These are phyloP conservation scores for Trichoderma virens DNA, from an alignment of 495 filamentous ascomycete species.

Conservation along the genomic window DNA sequence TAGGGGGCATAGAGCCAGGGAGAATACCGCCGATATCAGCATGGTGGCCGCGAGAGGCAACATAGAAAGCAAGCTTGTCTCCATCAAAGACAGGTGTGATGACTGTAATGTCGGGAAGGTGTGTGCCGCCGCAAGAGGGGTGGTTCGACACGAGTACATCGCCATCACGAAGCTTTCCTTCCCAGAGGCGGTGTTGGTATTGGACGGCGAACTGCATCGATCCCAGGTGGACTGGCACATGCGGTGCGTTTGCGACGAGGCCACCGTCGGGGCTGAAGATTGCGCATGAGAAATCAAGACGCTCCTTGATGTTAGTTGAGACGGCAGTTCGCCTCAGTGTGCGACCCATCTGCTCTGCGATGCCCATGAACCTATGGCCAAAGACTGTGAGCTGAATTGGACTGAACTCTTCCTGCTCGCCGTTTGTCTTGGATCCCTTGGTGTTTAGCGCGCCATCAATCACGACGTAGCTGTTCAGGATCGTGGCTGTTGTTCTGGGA, in stretches of 20 bases:
- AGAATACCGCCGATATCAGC: constrained; percentile 96
- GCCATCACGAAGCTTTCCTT: constrained; percentile 76
- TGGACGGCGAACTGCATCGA: constrained; percentile 93
- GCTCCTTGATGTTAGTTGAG: constrained; percentile 96
- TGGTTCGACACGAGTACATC: constrained; percentile 96
- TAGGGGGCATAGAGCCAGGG: constrained; percentile 92
- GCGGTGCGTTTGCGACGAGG: constrained; percentile 89
- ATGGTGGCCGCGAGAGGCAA: constrained; percentile 89
- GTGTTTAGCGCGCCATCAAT: constrained; percentile 38
- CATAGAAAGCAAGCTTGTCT: constrained; percentile 89
- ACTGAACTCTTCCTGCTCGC: constrained; percentile 55
- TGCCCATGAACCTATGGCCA: constrained; percentile 95
- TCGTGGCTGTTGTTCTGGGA: constrained; percentile 61
- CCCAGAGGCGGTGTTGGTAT: constrained; percentile 82
- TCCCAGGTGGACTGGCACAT: constrained; percentile 89
- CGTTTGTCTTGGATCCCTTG: constrained; percentile 48
- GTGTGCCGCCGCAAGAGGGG: constrained; percentile 77
- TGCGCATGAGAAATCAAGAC: constrained; percentile 92
- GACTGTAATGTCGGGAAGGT: constrained; percentile 87
- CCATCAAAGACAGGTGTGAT: constrained; percentile 89
- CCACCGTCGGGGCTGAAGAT: constrained; percentile 88
- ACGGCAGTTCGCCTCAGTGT: constrained; percentile 94
- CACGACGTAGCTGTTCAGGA: constrained; percentile 64
- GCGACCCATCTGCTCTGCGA: constrained; percentile 95
- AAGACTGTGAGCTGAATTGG: constrained; percentile 95